Evolutionary conservation across 2,329 filamentous ascomycete genomes (phyloP).

Genomic region (Rhynchosporium graminicola): DNA sequence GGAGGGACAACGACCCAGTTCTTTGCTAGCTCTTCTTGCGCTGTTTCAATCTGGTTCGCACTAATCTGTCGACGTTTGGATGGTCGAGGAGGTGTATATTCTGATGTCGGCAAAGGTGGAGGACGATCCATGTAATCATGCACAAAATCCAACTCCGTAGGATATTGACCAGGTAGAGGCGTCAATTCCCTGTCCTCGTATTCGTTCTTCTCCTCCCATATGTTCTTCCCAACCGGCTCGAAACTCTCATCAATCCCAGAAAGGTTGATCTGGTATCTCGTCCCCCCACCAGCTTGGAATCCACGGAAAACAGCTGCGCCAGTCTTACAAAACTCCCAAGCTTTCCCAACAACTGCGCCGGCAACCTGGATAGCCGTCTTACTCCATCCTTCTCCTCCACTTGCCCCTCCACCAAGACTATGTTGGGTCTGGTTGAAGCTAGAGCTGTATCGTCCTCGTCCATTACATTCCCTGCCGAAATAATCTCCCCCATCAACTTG

Average conservation of each 20-base stretch:
- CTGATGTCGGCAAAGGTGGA: slow-evolving; percentile 36
- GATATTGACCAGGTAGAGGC: slow-evolving; percentile 56
- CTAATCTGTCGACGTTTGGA: slow-evolving; percentile 52
- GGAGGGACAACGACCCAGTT: slow-evolving; percentile 70
- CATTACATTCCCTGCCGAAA: slow-evolving; percentile 31
- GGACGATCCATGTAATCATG: slow-evolving; percentile 43
- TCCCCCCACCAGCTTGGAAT: slow-evolving; percentile 83
- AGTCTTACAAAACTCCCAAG: slow-evolving; percentile 80
- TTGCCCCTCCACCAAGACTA: slow-evolving; percentile 24
- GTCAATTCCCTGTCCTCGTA: slow-evolving; percentile 39
- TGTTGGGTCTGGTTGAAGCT: not conserved
- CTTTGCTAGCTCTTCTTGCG: slow-evolving; percentile 56
- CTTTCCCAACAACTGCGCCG: slow-evolving; percentile 64
- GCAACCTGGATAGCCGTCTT: slow-evolving; percentile 52
- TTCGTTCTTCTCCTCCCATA: slow-evolving; percentile 29
- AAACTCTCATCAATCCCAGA: slow-evolving; percentile 14
- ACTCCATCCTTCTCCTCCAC: slow-evolving; percentile 51
- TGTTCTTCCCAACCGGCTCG: slow-evolving; percentile 25
- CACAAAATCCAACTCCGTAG: slow-evolving; percentile 47
- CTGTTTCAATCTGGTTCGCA: slow-evolving; percentile 39
- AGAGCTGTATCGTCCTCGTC: slow-evolving; percentile 24
- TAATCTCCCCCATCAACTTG: slow-evolving; percentile 21
- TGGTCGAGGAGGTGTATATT: slow-evolving; percentile 44
- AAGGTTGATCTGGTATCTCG: slow-evolving; percentile 53
- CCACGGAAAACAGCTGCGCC: slow-evolving; percentile 67